Conservation (phyloP, 106 monocot genomes). For the Dendrobium chrysotoxum region DNA sequence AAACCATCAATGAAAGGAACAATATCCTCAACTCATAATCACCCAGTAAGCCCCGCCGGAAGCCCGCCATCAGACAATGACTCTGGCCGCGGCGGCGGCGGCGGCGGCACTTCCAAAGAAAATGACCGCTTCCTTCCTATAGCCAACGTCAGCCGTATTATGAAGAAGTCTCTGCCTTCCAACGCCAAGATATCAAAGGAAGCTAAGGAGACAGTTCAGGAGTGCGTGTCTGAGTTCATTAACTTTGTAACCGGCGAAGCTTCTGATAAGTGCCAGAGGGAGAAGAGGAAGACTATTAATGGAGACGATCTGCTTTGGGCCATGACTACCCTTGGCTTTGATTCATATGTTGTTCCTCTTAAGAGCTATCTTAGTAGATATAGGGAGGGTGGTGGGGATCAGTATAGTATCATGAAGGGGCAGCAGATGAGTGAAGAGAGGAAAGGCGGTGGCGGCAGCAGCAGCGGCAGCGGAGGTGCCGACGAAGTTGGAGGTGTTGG, state of each 20-base stretch:
- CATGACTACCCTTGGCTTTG: slow-evolving; percentile 49
- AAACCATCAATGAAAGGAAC: slow-evolving; percentile 11
- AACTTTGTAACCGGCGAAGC: slow-evolving; percentile 74
- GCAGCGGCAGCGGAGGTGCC: no score
- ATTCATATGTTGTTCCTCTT: slow-evolving; percentile 29
- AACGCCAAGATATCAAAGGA: slow-evolving; percentile 77
- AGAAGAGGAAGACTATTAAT: slow-evolving; percentile 72
- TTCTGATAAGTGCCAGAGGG: slow-evolving; percentile 66
- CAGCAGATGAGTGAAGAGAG: slow-evolving; percentile 3
- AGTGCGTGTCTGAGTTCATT: slow-evolving; percentile 77
- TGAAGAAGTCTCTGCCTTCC: slow-evolving; percentile 47
- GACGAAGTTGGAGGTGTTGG: background rate
- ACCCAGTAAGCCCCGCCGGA: background rate
- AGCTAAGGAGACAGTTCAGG: slow-evolving; percentile 68
- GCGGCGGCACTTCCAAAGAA: slow-evolving; percentile 3
- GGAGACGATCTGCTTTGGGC: slow-evolving; percentile 72
- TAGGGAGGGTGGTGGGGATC: slow-evolving; percentile 28
- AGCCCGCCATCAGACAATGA: slow-evolving; percentile 16
- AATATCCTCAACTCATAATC: background rate
- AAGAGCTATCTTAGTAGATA: slow-evolving; percentile 30
- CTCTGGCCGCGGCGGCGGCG: no score
- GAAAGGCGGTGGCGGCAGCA: no score
- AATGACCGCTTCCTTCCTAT: slow-evolving; percentile 38
- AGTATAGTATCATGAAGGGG: background rate
- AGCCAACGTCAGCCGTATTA: slow-evolving; percentile 45